Conservation (phyloP, 2,329 filamentous ascomycete species). For the Trichophyton rubrum region DNA sequence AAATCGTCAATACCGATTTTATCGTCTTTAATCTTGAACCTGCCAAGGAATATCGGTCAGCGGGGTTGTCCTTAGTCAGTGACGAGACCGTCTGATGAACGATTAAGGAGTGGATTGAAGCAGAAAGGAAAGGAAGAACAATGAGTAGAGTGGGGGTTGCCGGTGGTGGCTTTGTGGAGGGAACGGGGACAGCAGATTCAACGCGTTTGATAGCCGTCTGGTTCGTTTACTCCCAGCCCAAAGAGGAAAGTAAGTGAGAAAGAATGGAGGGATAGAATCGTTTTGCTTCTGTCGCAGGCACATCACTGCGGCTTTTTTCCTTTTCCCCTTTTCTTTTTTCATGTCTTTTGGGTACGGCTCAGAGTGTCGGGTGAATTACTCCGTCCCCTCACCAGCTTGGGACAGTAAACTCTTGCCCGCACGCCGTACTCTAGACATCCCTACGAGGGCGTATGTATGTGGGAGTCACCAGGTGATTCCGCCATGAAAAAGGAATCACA, state of each 20-base stretch:
- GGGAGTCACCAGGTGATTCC: neutral
- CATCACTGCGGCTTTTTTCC: neutral
- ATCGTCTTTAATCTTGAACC: conserved; percentile 79
- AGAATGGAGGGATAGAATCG: neutral
- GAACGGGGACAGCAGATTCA: neutral
- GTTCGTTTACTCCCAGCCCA: neutral
- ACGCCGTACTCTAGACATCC: too few relatives aligned
- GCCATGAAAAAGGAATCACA: conserved; percentile 2
- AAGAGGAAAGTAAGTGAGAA: neutral
- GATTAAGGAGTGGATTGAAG: neutral
- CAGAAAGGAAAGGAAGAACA: neutral
- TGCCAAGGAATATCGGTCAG: conserved; percentile 19
- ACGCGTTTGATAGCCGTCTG: neutral
- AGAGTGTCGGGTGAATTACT: neutral
- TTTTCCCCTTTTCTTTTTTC: neutral
- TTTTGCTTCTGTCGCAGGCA: neutral
- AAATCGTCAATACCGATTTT: conserved; percentile 66
- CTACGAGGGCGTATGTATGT: neutral
- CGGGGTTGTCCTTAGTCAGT: neutral
- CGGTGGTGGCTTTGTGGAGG: neutral
- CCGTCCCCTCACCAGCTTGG: neutral
- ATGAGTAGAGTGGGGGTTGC: neutral
- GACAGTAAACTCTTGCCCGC: neutral
- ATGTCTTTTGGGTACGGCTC: neutral
- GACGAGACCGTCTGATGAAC: neutral